Evolutionary conservation across 1,139 yeast genomes (phyloP).

Genomic region (Geotrichum restrictum): DNA sequence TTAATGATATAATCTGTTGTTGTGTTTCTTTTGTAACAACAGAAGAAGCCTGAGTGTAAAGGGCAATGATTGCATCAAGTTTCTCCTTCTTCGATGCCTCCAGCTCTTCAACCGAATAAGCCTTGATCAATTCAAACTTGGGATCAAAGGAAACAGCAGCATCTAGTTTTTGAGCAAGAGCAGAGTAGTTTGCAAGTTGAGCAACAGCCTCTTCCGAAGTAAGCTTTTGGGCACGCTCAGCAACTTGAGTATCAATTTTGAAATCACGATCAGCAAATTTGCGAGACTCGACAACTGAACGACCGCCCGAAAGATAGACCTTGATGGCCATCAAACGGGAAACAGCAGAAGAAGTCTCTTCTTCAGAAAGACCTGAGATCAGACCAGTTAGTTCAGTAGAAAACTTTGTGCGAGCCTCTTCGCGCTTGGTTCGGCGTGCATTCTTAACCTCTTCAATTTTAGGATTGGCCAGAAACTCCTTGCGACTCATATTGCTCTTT

Average conservation of each 20-base stretch:
- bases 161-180: conserved; percentile 32
- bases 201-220: conserved; percentile 26
- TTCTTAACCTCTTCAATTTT: conserved; percentile 43
- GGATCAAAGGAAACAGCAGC: conserved; percentile 29
- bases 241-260: conserved; percentile 49
- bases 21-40: conserved; percentile 21
- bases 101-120: conserved; percentile 35
- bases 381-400: conserved; percentile 28
- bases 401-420: conserved; percentile 32
- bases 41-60: conserved; percentile 12
- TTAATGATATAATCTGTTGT: conserved; percentile 23
- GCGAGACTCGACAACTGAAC: conserved; percentile 49
- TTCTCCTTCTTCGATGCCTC: conserved; percentile 35
- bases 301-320: conserved; percentile 47
- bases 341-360: conserved; percentile 43
- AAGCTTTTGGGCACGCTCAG: conserved; percentile 41
- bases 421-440: conserved; percentile 44
- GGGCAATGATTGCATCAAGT: conserved; percentile 23
- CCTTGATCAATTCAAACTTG: conserved; percentile 26
- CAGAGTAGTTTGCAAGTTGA: conserved; percentile 38
- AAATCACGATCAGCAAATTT: conserved; percentile 52
- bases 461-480: conserved; percentile 58
- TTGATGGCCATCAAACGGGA: conserved; percentile 52
- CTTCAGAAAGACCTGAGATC: conserved; percentile 38
- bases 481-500: conserved; percentile 54